These are phyloP conservation scores for Tetragonia tetragonoides DNA, from an alignment of 148 eudicot species.

Conservation along the genomic window DNA sequence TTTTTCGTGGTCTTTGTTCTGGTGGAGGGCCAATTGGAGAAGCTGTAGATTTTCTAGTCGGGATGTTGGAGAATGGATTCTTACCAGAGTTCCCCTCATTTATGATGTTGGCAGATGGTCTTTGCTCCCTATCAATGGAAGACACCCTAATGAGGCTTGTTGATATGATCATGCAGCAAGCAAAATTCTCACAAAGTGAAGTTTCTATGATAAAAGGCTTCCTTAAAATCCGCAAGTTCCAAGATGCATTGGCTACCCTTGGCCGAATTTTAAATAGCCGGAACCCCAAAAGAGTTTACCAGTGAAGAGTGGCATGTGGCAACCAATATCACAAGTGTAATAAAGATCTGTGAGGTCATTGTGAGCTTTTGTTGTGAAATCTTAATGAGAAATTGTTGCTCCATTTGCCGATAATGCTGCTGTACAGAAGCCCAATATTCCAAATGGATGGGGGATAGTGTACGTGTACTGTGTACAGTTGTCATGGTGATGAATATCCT, in stretches of 20 bases:
- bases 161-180: slow-evolving; percentile 59
- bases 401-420: neutral
- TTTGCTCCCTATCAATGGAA: slow-evolving; percentile 76
- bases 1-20: slow-evolving; percentile 84
- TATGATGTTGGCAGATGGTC: slow-evolving; percentile 87
- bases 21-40: slow-evolving; percentile 90
- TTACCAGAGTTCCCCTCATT: slow-evolving; percentile 69
- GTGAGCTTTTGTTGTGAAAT: neutral
- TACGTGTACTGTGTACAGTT: neutral
- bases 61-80: slow-evolving; percentile 68
- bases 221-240: slow-evolving; percentile 74
- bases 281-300: slow-evolving; percentile 29
- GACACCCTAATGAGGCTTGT: slow-evolving; percentile 65
- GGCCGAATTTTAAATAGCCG: slow-evolving; percentile 55
- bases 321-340: neutral
- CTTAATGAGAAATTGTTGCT: neutral
- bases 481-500: neutral
- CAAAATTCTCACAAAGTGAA: slow-evolving; percentile 59
- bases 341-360: neutral
- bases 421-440: neutral
- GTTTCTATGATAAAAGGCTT: slow-evolving; percentile 75
- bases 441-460: neutral
- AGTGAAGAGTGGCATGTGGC: slow-evolving; percentile 14
- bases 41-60: slow-evolving; percentile 76
- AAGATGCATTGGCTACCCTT: slow-evolving; percentile 75